phyloP scores from a whole-genome alignment of 2,329 filamentous ascomycete genomes.

The Fusarium poae region DNA sequence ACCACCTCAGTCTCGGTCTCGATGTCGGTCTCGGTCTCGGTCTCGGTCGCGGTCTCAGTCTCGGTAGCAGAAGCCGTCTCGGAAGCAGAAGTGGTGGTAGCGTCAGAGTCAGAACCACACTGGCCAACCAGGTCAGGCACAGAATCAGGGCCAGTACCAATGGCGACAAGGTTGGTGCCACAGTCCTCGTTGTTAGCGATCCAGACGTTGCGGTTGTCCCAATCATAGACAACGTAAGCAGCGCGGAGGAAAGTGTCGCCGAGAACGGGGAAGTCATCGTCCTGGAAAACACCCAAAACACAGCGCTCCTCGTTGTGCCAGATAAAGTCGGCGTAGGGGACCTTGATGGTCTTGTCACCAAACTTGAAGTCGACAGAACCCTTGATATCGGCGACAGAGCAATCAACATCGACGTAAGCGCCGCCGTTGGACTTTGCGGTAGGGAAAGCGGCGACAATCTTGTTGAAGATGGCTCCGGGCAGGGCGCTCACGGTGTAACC shows the following conservation, averaged over 20 bases:
- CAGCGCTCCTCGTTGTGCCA: constrained; percentile 53
- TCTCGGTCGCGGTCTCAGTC: constrained; percentile 12
- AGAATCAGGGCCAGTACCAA: constrained; percentile 57
- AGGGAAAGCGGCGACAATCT: constrained; percentile 59
- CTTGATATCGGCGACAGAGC: constrained; percentile 51
- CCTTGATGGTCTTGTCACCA: constrained; percentile 59
- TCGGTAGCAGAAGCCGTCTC: constrained; percentile 29
- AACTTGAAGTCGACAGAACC: constrained; percentile 64
- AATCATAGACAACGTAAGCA: constrained; percentile 60
- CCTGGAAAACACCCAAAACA: constrained; percentile 62
- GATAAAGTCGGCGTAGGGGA: constrained; percentile 62
- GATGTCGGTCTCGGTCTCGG: not conserved
- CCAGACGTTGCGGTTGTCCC: constrained; percentile 57
- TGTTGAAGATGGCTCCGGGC: constrained; percentile 66
- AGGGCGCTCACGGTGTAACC: constrained; percentile 77
- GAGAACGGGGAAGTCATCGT: constrained; percentile 57
- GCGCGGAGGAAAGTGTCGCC: constrained; percentile 61
- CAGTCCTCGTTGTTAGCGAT: constrained; percentile 56
- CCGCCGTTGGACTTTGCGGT: constrained; percentile 58
- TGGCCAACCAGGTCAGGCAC: constrained; percentile 52
- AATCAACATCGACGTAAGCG: constrained; percentile 64
- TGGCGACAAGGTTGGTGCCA: constrained; percentile 54
- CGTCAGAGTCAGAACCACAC: constrained; percentile 43
- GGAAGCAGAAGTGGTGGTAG: constrained; percentile 26
- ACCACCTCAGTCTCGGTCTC: not conserved